Percentiles rank a stretch among this genome's conserved stretches.
phyloP scores from a whole-genome alignment of 352 stramenopile species.

The Pythium dissotocum region DNA sequence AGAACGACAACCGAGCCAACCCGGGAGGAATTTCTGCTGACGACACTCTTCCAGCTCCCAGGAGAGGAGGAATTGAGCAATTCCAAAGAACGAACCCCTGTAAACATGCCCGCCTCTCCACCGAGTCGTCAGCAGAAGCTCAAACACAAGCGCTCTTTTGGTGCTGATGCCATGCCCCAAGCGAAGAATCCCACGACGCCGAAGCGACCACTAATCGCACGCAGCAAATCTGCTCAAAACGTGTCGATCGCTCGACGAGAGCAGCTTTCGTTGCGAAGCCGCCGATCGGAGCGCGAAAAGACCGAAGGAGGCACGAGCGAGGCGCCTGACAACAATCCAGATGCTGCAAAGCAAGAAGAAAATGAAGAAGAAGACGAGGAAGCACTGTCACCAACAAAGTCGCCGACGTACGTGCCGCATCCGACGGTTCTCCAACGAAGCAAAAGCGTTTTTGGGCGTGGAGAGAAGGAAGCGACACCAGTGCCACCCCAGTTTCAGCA shows the following conservation, averaged over 20 bases:
- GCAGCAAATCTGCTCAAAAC: slow-evolving; percentile 55
- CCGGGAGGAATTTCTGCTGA: slow-evolving; percentile 53
- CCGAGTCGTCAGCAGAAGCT: not conserved
- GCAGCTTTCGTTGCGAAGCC: slow-evolving; percentile 28
- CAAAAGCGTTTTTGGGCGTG: slow-evolving; percentile 19
- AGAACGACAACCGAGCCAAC: not conserved
- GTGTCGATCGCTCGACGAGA: slow-evolving; percentile 33
- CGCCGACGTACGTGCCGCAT: slow-evolving; percentile 22
- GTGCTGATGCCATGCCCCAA: not conserved
- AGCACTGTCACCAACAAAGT: slow-evolving; percentile 4
- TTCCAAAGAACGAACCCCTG: not conserved
- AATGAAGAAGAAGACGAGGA: slow-evolving; percentile 14
- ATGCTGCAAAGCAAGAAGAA: not conserved
- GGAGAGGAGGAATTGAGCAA: slow-evolving; percentile 11
- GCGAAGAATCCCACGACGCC: not conserved
- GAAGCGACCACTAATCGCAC: slow-evolving; percentile 23
- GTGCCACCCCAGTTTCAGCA: not conserved
- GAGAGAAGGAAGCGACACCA: not conserved
- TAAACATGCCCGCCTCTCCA: not conserved
- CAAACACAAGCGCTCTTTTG: slow-evolving; percentile 8
- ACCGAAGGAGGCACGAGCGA: slow-evolving; percentile 16
- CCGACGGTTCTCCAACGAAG: slow-evolving; percentile 15
- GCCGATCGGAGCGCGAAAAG: slow-evolving; percentile 27
- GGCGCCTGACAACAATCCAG: not conserved
- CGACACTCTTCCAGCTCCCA: slow-evolving; percentile 50